Base-by-base conservation (phyloP, 1,284 basidiomycete species). In the Crucibulum parvulum region DNA sequence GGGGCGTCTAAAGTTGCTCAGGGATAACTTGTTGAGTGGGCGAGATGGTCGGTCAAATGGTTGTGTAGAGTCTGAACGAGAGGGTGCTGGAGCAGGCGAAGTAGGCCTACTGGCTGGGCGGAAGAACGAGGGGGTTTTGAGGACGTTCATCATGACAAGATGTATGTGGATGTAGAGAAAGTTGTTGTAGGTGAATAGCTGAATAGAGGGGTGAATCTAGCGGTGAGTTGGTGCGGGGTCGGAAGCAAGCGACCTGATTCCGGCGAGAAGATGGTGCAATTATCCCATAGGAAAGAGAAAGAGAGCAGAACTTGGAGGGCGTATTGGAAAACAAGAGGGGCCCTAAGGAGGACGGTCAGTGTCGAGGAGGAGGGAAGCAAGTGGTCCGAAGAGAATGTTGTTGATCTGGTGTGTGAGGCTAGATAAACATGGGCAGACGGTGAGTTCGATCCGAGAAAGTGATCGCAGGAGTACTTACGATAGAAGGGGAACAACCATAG, bases 271-370 rank as follows among this genome's bases (percentile, higher is more conserved):
- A 59, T 57, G 69, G 64, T 66, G 72, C 69, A 82, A 72, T 85
- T 89, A 91, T 90, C 88, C 88, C 90, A 92, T 91, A 73, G 75
- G 81, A 75, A 68, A 61, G 62, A 64, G 66, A 62, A 64, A 59
- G 62, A 62, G 67, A 63, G 63, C 67, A 63, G 53, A 59, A 60
- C 59, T 62, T 60, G 62, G 59, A 58, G 48, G 57, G 53, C 55
- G 60, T 59, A 58, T 60, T 58, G 38, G 59, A 35, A 37, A 51
- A 57, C 55, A 66, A 63, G 57, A 53, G 41, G 53, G 71, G 75
- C 73, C 75, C 84, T 88, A 92, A 85, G 91, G 91, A 72, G 91
- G 91, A 65, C 88, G 81, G 83, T 93, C 90, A 62, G 84, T 86
- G 84, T 87, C 87, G 72, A 88, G 77, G 67, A 87, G 81, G 73